A percentile compares a stretch with the other conserved stretches of the same genome.
These are phyloP conservation scores for Lasiodiplodia citricola DNA, from an alignment of 2,329 filamentous ascomycete genomes.

Conservation along the genomic window DNA sequence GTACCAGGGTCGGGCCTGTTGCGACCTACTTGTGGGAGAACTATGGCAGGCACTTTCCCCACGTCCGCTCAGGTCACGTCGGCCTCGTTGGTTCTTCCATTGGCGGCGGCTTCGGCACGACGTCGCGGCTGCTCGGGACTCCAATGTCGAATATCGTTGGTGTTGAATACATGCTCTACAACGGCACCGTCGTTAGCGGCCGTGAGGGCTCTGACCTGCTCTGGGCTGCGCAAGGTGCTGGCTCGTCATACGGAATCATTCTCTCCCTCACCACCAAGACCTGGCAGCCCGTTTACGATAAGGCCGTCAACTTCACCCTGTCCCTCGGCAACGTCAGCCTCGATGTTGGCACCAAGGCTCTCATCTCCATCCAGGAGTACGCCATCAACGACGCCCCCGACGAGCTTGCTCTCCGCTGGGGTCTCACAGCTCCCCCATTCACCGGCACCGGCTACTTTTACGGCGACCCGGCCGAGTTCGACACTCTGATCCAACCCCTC, in stretches of 20 bases:
- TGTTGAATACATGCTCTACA: conserved; percentile 28
- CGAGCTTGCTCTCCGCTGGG: conserved; percentile 31
- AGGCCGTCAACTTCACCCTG: conserved; percentile 31
- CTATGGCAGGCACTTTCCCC: conserved; percentile 31
- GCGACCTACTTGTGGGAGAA: conserved; percentile 32
- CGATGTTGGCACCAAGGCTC: conserved; percentile 29
- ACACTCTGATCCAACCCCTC: conserved; percentile 28
- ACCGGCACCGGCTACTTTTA: conserved; percentile 31
- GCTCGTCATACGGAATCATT: conserved; percentile 31
- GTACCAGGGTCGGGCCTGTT: conserved; percentile 30
- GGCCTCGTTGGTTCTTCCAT: conserved; percentile 31
- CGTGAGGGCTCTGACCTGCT: conserved; percentile 12
- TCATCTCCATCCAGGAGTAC: conserved; percentile 30
- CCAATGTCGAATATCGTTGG: conserved; percentile 30
- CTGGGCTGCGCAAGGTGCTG: conserved; percentile 29
- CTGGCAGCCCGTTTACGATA: conserved; percentile 29
- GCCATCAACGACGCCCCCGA: conserved; percentile 31
- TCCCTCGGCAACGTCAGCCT: conserved; percentile 28
- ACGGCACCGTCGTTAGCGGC: conserved; percentile 13
- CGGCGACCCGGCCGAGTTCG: conserved; percentile 31
- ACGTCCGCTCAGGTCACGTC: conserved; percentile 30
- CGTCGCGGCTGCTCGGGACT: conserved; percentile 30
- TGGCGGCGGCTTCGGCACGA: conserved; percentile 31
- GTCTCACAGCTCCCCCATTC: conserved; percentile 29
- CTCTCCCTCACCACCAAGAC: conserved; percentile 30